Evolutionary conservation across 2,329 filamentous ascomycete species (phyloP).

Genomic region (Cladosporium velox): DNA sequence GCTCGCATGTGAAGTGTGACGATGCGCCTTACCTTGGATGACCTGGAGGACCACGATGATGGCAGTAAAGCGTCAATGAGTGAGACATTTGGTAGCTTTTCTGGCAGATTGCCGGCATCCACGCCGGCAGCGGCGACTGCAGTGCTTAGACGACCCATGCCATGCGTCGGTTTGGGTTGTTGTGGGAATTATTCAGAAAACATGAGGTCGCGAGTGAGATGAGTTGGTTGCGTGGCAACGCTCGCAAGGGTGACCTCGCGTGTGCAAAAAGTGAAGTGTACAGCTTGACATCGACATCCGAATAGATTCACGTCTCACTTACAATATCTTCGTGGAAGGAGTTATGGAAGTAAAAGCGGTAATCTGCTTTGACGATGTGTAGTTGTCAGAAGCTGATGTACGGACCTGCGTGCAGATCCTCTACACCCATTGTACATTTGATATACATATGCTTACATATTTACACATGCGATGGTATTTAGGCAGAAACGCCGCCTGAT

Average conservation of each 20-base stretch:
- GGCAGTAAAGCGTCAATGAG: slow-evolving; percentile 37
- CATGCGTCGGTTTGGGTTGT: background rate
- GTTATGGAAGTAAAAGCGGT: background rate
- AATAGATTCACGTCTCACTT: background rate
- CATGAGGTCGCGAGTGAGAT: background rate
- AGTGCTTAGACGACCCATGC: slow-evolving; percentile 36
- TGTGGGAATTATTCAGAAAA: background rate
- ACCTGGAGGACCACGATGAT: slow-evolving; percentile 8
- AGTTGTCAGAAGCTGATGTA: background rate
- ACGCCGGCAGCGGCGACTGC: slow-evolving; percentile 31
- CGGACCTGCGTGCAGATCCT: background rate
- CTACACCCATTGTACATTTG: background rate
- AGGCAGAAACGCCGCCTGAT: background rate
- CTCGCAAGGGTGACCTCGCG: background rate
- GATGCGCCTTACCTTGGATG: background rate
- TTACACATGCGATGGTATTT: background rate
- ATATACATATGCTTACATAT: slow-evolving; percentile 3
- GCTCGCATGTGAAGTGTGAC: background rate
- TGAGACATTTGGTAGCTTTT: slow-evolving; percentile 33
- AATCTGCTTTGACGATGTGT: background rate
- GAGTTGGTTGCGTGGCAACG: background rate
- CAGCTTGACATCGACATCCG: background rate
- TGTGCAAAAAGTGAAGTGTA: background rate
- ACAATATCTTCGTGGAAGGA: background rate
- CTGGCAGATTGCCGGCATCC: slow-evolving; percentile 33